Evolutionary conservation across 2,329 filamentous ascomycete genomes (phyloP).

Genomic region (Hypoxylon rubiginosum): DNA sequence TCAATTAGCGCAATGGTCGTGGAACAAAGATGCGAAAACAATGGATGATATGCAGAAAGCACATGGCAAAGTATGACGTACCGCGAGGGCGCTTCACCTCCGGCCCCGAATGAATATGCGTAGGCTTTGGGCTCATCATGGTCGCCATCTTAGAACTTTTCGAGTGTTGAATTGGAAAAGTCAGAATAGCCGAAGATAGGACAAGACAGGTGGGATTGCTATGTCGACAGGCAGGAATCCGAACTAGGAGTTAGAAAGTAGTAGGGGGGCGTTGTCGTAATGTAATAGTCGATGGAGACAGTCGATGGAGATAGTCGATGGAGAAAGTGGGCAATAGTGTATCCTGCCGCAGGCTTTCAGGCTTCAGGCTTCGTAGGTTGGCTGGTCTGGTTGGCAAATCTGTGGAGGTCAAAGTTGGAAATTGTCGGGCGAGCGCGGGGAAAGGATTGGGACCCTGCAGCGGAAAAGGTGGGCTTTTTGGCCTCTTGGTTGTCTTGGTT

Average conservation of each 20-base stretch:
- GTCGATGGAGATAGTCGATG: no score
- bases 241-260: conserved; percentile 12
- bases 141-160: conserved; percentile 47
- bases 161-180: conserved; percentile 12
- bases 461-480: conserved; percentile 31
- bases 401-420: conserved; percentile 38
- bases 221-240: conserved; percentile 10
- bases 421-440: conserved; percentile 38
- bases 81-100: conserved; percentile 50
- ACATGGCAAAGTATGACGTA: conserved; percentile 40
- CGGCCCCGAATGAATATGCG: conserved; percentile 43
- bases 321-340: conserved; percentile 2
- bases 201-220: not conserved
- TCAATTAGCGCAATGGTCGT: conserved; percentile 24
- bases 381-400: conserved; percentile 27
- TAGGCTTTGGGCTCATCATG: conserved; percentile 45
- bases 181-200: conserved; percentile 3
- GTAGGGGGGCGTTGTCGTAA: not conserved
- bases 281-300: conserved; percentile 1
- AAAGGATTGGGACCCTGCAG: conserved; percentile 39
- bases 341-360: not conserved
- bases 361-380: not conserved
- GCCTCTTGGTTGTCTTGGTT: not conserved
- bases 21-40: conserved; percentile 9
- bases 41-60: not conserved